Base-by-base conservation (phyloP, 768 basidiomycete genomes). In the Leucocoprinus leucothites region DNA sequence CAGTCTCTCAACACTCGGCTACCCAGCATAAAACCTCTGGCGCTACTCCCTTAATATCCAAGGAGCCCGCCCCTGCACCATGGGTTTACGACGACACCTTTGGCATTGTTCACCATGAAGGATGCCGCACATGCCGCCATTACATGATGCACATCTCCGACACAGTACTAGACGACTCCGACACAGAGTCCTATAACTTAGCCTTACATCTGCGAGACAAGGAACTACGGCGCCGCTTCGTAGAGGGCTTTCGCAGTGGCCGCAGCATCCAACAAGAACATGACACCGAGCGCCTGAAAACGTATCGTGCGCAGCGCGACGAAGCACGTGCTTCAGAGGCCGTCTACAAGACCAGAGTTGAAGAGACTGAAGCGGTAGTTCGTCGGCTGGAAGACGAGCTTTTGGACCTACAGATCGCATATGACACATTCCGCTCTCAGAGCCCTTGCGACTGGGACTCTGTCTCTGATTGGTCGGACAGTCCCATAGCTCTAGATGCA, bases 401-500 rank as follows among this genome's bases (percentile, higher is more conserved):
- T 4, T 25, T 63, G 7, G 64, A 64, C 7, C 51, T 69, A 22
- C 61, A 62, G 47, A 45, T 63, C n/a, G 60, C 63, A 0, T 64
- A 62, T 40, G 62, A 63, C 18, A 61, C 63, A 13, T 14, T 63
- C 13, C 18, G 35, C 18, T 44, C 16, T 35, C 31, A 25, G 19
- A 4, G 45, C 28, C 24, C 35, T 19, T 22, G 16, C 24, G 42
- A 42, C 31, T 5, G 31, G 31, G 31, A 34, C 31, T 6, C 31
- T 44, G 11, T 9, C 43, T 41, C 41, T n/a, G 44, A 56, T 53
- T 24, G 22, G 44, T 21, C 38, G 19, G 44, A 35, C 13, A 7
- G 24, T 24, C 43, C n/a, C n/a, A n/a, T n/a, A n/a, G n/a, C n/a
- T n/a, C n/a, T n/a, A n/a, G n/a, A 36, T 22, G 35, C n/a, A 44